These are phyloP conservation scores for Populus alba DNA, from an alignment of 345 rosid species.

Conservation along the genomic window DNA sequence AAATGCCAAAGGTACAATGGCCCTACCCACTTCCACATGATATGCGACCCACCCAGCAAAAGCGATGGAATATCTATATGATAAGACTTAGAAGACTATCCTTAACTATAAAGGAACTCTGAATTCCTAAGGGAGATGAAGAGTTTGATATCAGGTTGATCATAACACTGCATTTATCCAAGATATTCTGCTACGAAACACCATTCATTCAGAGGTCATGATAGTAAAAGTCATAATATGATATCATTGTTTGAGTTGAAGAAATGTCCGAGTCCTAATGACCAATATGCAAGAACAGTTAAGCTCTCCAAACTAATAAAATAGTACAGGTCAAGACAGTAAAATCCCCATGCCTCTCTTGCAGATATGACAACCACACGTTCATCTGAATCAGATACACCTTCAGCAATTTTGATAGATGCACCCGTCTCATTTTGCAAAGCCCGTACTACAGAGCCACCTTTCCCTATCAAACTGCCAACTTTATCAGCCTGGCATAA, in stretches of 20 bases:
- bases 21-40: no score
- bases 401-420: slow-evolving; percentile 59
- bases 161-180: no score
- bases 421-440: slow-evolving; percentile 78
- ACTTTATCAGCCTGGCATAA: slow-evolving; percentile 73
- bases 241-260: background rate
- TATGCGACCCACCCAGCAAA: no score
- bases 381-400: slow-evolving; percentile 58
- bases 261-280: slow-evolving; percentile 5
- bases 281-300: slow-evolving; percentile 19
- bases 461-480: slow-evolving; percentile 79
- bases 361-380: slow-evolving; percentile 67
- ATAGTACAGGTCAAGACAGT: slow-evolving; percentile 11
- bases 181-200: no score
- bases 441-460: slow-evolving; percentile 57
- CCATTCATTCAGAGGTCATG: background rate
- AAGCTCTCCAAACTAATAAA: slow-evolving; percentile 21
- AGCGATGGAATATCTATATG: no score
- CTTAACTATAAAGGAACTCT: no score
- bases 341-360: slow-evolving; percentile 56
- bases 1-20: background rate
- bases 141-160: no score
- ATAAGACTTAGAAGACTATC: no score
- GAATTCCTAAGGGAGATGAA: no score
- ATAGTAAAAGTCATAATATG: background rate